A percentile compares a stretch with the other conserved stretches of the same genome.
Evolutionary conservation across 805 yeast species (phyloP).

Genomic region (Kregervanrija pseudodelftensis): DNA sequence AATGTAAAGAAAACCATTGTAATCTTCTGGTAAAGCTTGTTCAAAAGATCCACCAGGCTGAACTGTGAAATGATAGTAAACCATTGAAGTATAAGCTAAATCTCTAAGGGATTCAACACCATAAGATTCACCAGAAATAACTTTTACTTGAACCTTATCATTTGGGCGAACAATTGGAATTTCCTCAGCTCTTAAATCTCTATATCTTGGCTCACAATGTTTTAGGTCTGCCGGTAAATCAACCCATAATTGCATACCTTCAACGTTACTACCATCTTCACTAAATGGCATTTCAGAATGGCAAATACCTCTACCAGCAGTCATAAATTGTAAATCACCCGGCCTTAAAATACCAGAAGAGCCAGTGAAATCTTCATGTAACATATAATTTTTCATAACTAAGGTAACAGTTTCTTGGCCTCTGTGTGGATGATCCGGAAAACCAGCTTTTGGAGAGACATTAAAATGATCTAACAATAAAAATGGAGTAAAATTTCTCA

Average conservation of each 20-base stretch:
- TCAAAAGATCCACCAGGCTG: slow-evolving; percentile 57
- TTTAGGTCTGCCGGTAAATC: slow-evolving; percentile 65
- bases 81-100: slow-evolving; percentile 76
- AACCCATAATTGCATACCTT: slow-evolving; percentile 85
- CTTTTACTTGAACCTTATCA: slow-evolving; percentile 59
- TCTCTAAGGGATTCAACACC: slow-evolving; percentile 71
- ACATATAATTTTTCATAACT: slow-evolving; percentile 56
- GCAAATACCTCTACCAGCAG: slow-evolving; percentile 83
- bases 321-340: slow-evolving; percentile 91
- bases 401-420: slow-evolving; percentile 80
- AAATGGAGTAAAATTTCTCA: slow-evolving; percentile 77
- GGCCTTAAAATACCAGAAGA: slow-evolving; percentile 66
- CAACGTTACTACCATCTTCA: slow-evolving; percentile 38
- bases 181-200: slow-evolving; percentile 65
- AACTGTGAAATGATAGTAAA: slow-evolving; percentile 59
- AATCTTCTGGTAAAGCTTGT: slow-evolving; percentile 53
- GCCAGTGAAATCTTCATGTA: slow-evolving; percentile 86
- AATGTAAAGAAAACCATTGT: slow-evolving; percentile 65
- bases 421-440: slow-evolving; percentile 79
- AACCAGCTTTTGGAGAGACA: slow-evolving; percentile 59
- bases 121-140: slow-evolving; percentile 69
- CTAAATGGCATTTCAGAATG: slow-evolving; percentile 82
- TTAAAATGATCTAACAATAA: slow-evolving; percentile 75
- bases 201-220: slow-evolving; percentile 62
- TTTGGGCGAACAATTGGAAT: slow-evolving; percentile 63